Evolutionary conservation across 306 rosid species (phyloP), one percentile per base, ranked within the genome.

Genomic region (Crotalaria pallida): DNA sequence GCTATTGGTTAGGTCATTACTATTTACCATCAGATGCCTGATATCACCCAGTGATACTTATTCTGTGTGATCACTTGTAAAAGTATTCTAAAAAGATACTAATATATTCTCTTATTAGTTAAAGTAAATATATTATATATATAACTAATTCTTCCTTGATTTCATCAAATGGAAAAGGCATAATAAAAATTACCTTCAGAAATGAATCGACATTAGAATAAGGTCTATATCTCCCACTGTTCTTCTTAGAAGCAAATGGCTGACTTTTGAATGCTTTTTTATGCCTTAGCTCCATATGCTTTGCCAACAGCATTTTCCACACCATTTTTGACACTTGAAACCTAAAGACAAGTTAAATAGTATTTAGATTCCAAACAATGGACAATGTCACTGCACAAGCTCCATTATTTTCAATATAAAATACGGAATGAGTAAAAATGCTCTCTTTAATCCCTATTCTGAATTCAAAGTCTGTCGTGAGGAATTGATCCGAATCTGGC

Each of bases 191-290:
- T 63, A 84, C 88, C 84, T 84, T 84, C n/a, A 84, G 64, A 73
- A 84, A 84, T 36, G 84, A 84, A 72, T 84, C 88, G n/a, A 84
- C 88, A 74, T 84, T 81, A 12, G 84, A 84, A 76, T 84, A 84
- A 16, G 88, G 88, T 62, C 68, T 81, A 47, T 84, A 84, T 59
- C 79, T 84, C 63, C 84, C 82, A n/a, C 81, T 68, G 66, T 59
- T 84, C 61, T 72, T 76, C 82, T 31, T 38, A 31, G 76, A 69
- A 78, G 86, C 69, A 78, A 79, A 68, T 51, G 86, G 82, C 47
- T 72, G 82, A 18, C 15, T 59, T 40, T 59, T 72, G 66, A 72
- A 84, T 41, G 82, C 57, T 67, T 31, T 79, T 26, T 36, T 45
- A 58, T 72, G 78, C 67, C 78, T 75, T 44, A 79, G 71, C 63